These are phyloP conservation scores for Marvania coccoides DNA, from an alignment of 139 green algal genomes.

Conservation along the genomic window DNA sequence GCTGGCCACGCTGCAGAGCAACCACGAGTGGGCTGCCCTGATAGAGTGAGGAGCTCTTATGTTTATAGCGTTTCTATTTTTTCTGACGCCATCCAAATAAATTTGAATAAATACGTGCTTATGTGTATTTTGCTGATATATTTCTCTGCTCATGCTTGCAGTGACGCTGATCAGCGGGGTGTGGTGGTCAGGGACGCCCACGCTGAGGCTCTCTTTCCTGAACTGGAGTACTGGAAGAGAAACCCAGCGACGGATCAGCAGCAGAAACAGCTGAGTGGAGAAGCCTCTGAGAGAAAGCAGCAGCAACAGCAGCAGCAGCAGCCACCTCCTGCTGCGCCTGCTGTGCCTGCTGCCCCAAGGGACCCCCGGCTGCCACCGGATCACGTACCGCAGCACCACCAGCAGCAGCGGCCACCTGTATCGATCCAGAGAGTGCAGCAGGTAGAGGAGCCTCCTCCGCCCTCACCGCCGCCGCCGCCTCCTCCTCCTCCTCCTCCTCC, in stretches of 20 bases:
- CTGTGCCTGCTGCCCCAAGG: background rate
- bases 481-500: background rate
- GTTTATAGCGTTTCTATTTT: background rate
- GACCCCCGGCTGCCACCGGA: background rate
- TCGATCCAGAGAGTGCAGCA: background rate
- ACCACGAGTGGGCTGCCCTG: conserved; percentile 52
- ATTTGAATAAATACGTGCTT: background rate
- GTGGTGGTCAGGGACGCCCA: conserved; percentile 48
- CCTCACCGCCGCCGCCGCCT: background rate
- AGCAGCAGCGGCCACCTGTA: conserved; percentile 5
- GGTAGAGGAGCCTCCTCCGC: background rate
- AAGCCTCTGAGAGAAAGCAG: conserved; percentile 12
- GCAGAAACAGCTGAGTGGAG: background rate
- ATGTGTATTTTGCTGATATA: background rate
- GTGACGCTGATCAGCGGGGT: conserved; percentile 28
- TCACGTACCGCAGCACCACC: background rate
- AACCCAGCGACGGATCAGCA: background rate
- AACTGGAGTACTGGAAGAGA: conserved; percentile 15
- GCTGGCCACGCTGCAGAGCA: conserved; percentile 35
- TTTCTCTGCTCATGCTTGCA: too few species aligned
- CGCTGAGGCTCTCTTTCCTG: conserved; percentile 38
- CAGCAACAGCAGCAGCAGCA: background rate
- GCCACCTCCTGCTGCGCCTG: background rate
- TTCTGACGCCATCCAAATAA: background rate
- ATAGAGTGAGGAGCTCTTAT: conserved; percentile 25